Base-by-base conservation (phyloP, 2,329 filamentous ascomycete species). In the Phaeophleospora eucalypticola region DNA sequence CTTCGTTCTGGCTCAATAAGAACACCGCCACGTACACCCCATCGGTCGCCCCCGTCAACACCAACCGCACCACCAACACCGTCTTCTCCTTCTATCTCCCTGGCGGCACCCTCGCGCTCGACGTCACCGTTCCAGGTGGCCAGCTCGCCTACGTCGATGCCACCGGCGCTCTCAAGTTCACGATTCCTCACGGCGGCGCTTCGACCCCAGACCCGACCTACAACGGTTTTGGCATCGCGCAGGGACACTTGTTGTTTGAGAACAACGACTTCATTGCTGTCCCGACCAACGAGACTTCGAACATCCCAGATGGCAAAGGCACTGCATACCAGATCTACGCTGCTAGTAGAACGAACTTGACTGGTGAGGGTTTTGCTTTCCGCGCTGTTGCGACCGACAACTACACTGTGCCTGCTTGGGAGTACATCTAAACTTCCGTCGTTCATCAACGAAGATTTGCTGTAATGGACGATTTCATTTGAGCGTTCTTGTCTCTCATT, bases 121-220 rank as follows among this genome's bases (percentile, higher is more conserved):
- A 51, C 35, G 51, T 52, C 38, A 35, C 45, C 21, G 61, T 64
- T 9, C 62, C 63, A 6, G 62, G 60, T 33, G 62, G 62, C 35
- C 62, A 64, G 48, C 55, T 54, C 37, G 54, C 60, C 45, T 65
- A 65, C 57, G 52, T 66, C 24, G 41, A 41, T 18, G 33, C 38
- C 24, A 45, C 43, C 18, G 46, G 41, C 2, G 35, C 34, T 3
- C 47, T 55, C 9, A 33, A 51, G 20, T 55, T 50, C 39, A 49
- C 47, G 4, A 29, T 34, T 1, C 41, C 47, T 4, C 42, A 43
- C 21, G 46, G 37, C 19, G 47, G 10, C 8, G 8, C 16, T 16
- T 38, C 42, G n/a, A 16, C 29, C 33, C n/a, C n/a, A 15, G 33
- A 16, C 4, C 17, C 33, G 33, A 15, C 4, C 14, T 14, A 15